phyloP scores from a whole-genome alignment of 1,284 basidiomycete species.

The Ganoderma sinense region DNA sequence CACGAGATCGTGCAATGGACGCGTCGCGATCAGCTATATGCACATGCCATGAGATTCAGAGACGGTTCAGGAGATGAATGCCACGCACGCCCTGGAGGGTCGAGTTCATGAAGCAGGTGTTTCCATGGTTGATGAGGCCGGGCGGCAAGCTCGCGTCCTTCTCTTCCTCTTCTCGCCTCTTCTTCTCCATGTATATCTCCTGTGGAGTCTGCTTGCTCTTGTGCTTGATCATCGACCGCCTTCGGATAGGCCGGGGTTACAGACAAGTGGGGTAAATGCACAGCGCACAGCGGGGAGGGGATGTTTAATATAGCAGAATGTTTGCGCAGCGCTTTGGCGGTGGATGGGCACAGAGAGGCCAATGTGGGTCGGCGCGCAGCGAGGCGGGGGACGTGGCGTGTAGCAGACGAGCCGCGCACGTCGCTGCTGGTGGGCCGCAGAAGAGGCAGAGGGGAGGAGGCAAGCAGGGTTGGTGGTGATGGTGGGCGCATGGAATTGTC shows the following conservation, averaged over 20 bases:
- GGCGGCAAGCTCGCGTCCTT: slow-evolving; percentile 67
- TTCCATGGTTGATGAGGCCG: slow-evolving; percentile 86
- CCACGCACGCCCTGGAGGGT: slow-evolving; percentile 71
- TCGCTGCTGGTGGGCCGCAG: slow-evolving; percentile 5
- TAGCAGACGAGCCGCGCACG: slow-evolving; percentile 10
- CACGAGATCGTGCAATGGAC: slow-evolving; percentile 64
- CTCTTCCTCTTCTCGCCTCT: slow-evolving; percentile 68
- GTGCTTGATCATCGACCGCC: slow-evolving; percentile 57
- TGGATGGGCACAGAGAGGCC: slow-evolving; percentile 17
- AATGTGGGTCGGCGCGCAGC: slow-evolving; percentile 22
- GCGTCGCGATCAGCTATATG: slow-evolving; percentile 69
- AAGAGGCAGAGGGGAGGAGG: neutral
- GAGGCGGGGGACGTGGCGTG: slow-evolving; percentile 6
- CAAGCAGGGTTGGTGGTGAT: slow-evolving; percentile 9
- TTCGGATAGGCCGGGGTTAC: neutral
- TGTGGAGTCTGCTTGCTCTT: slow-evolving; percentile 63
- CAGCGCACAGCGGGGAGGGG: neutral
- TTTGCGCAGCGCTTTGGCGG: slow-evolving; percentile 27
- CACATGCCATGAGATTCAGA: neutral
- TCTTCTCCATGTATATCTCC: slow-evolving; percentile 66
- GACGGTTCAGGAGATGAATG: neutral
- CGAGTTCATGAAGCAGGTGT: slow-evolving; percentile 94
- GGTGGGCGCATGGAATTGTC: slow-evolving; percentile 3
- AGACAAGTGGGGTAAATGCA: neutral
- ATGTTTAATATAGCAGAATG: slow-evolving; percentile 18